Conservation (phyloP, 768 basidiomycete species). For the Clavulina sp. region DNA sequence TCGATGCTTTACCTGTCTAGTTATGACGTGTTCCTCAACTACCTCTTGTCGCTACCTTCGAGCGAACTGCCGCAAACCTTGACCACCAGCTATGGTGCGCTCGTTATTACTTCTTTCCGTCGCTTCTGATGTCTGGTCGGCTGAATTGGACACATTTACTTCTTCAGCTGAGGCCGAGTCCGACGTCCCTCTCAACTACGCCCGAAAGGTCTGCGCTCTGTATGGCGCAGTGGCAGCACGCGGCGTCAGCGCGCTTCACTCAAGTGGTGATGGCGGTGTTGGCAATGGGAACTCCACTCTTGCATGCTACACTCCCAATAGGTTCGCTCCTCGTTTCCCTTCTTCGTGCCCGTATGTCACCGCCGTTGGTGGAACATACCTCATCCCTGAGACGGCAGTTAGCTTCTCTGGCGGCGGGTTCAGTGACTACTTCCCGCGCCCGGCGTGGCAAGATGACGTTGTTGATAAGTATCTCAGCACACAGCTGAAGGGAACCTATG, state of each 20-base stretch:
- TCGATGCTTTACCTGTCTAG: neutral
- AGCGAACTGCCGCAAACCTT: conserved; percentile 38
- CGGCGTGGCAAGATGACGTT: conserved; percentile 32
- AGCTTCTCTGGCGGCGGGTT: conserved; percentile 59
- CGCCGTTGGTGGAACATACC: conserved; percentile 45
- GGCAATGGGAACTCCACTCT: conserved; percentile 32
- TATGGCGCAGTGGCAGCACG: conserved; percentile 54
- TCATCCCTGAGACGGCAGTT: conserved; percentile 41
- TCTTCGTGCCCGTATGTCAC: too few species aligned
- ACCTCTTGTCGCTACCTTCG: conserved; percentile 25
- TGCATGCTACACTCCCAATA: conserved; percentile 19
- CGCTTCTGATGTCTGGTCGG: neutral
- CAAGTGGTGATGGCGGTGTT: conserved; percentile 53
- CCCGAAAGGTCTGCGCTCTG: conserved; percentile 26
- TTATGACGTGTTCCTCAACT: conserved; percentile 24
- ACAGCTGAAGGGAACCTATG: conserved; percentile 28
- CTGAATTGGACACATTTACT: neutral
- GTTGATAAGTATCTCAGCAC: conserved; percentile 29
- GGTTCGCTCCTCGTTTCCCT: too few species aligned
- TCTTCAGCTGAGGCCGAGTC: conserved; percentile 38
- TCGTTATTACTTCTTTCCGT: neutral
- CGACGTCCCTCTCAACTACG: conserved; percentile 20
- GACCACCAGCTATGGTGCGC: conserved; percentile 44
- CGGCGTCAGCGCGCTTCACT: conserved; percentile 46
- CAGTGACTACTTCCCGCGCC: conserved; percentile 42